Percentiles rank a stretch among this genome's conserved stretches.
phyloP scores from a whole-genome alignment of 148 eudicot species.

The Dianthus caryophyllus region DNA sequence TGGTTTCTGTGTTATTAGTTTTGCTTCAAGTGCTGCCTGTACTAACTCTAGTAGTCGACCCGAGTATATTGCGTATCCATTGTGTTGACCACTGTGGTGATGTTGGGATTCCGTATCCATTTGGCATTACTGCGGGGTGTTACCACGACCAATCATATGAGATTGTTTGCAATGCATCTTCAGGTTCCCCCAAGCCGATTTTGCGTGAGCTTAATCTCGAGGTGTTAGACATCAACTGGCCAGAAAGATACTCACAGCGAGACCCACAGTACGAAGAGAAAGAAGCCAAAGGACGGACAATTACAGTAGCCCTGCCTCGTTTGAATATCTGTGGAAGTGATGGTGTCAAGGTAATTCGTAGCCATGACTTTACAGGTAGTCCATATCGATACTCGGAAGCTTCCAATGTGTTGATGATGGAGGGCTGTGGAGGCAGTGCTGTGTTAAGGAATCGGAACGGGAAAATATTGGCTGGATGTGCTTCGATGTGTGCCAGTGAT shows the following conservation, averaged over 20 bases:
- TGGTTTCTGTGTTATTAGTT: slow-evolving; percentile 9
- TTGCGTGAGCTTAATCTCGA: slow-evolving; percentile 10
- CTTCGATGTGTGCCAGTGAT: no score
- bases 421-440: slow-evolving; percentile 26
- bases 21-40: not conserved
- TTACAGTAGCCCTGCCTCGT: slow-evolving; percentile 6
- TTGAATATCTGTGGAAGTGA: slow-evolving; percentile 12
- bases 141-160: slow-evolving; percentile 14
- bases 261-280: no score
- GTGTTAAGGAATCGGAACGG: slow-evolving; percentile 17
- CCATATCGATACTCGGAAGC: slow-evolving; percentile 12
- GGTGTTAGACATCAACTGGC: slow-evolving; percentile 18
- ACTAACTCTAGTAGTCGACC: not conserved
- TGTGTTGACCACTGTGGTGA: slow-evolving; percentile 26
- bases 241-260: slow-evolving; percentile 12
- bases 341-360: not conserved
- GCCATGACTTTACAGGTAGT: slow-evolving; percentile 15
- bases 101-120: slow-evolving; percentile 34
- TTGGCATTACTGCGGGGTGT: slow-evolving; percentile 30
- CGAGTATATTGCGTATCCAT: slow-evolving; percentile 18
- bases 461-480: no score
- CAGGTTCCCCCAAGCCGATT: slow-evolving; percentile 12
- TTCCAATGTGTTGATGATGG: slow-evolving; percentile 21
- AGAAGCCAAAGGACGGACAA: not conserved
- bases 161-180: slow-evolving; percentile 23